Evolutionary conservation across 345 rosid genomes (phyloP), one percentile per base, ranked within the genome.

Genomic region (Hirschfeldia incana): DNA sequence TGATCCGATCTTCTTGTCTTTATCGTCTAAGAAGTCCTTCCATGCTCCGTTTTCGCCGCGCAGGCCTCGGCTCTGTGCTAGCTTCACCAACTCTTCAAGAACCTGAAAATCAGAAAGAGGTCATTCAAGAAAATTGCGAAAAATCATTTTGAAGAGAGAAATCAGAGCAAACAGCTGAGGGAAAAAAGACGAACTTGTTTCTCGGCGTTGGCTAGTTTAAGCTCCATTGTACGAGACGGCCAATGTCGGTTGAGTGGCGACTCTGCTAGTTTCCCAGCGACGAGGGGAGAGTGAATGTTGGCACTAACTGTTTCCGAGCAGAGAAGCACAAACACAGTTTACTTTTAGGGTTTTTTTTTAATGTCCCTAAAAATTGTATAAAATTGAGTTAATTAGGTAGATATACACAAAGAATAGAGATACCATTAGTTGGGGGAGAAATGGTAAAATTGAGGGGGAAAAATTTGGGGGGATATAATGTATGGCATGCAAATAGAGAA

Each of bases 61-160:
- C 85, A 85, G 51, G 16, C 86, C 85, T 66, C 83, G 83, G 72
- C 83, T 85, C 69, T 89, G 94, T 42, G 70, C 77, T 69, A 88
- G 13, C 79, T 83, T 92, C 72, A 92, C 92, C 27, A 88, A 69
- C 4, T 88, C 90, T 27, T 81, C 88, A 55, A 92, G 89, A 65
- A 88, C 87, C 92, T 90, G 37, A 34, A 34, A 34, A 6, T 17
- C 53, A 9, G 28, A 39, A 42, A 8, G 21, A 21, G 21, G 21
- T 21, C 21, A 21, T 21, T 21, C 21, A 21, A 21, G 21, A 21
- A 21, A 21, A 21, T 21, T 21, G 21, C 21, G 21, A 21, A 21
- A 21, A 21, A 21, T 21, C 21, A 21, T 21, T 21, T 21, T 21
- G 21, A 21, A 21, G 21, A 21, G 21, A 21, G 12, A 51, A 51